A percentile compares a stretch with the other conserved stretches of the same genome.
Conservation (phyloP, 805 yeast genomes). For the Kodamaea lidongshanica region DNA sequence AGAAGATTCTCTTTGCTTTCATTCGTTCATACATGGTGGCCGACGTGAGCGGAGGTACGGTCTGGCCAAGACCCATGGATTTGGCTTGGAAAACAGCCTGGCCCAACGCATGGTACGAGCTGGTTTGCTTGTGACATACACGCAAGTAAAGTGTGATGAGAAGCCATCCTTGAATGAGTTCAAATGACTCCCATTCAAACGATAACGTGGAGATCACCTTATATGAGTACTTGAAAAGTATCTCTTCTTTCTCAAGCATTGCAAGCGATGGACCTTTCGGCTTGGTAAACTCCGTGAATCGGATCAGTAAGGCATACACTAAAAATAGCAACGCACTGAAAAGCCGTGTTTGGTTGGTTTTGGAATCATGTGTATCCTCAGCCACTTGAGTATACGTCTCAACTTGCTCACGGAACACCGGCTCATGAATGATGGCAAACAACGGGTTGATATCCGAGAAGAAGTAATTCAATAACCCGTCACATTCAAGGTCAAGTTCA, state of each 20-base stretch:
- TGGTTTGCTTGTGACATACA: constrained; percentile 33
- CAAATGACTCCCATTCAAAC: constrained; percentile 40
- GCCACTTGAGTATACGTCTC: constrained; percentile 15
- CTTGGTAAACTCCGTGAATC: constrained; percentile 42
- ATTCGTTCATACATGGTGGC: constrained; percentile 35
- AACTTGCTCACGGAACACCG: constrained; percentile 47
- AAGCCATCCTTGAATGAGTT: constrained; percentile 38
- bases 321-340: constrained; percentile 48
- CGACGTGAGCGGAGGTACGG: constrained; percentile 12
- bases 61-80: constrained; percentile 30
- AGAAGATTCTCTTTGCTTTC: constrained; percentile 49
- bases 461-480: constrained; percentile 32
- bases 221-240: constrained; percentile 30
- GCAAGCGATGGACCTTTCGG: constrained; percentile 24
- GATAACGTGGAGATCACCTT: constrained; percentile 26
- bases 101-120: constrained; percentile 27
- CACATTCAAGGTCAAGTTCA: constrained; percentile 12
- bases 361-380: constrained; percentile 8
- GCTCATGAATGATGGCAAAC: constrained; percentile 47
- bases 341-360: constrained; percentile 35
- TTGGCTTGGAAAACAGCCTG: constrained; percentile 32
- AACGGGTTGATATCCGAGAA: constrained; percentile 48
- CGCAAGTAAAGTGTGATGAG: constrained; percentile 32
- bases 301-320: constrained; percentile 43
- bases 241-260: constrained; percentile 25